Conservation (phyloP, 73 alveolate species). For the Paramecium bursaria region DNA sequence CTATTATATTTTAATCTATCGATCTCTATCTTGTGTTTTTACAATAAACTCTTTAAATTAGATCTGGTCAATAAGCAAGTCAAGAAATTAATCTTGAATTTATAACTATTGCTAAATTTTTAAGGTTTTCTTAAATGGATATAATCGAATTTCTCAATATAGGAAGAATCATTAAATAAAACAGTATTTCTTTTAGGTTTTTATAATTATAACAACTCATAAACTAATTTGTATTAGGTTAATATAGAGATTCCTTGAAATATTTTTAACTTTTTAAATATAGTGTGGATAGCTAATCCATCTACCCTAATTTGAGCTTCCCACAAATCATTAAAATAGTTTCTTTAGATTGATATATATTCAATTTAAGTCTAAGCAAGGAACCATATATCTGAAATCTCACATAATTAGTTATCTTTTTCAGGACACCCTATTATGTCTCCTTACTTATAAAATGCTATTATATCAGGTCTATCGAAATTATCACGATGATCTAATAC, state of each 20-base stretch:
- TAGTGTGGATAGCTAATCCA: too few species aligned
- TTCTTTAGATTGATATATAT: background rate
- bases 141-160: constrained; percentile 10
- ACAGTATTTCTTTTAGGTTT: constrained; percentile 13
- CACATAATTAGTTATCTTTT: constrained; percentile 8
- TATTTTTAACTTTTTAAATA: background rate
- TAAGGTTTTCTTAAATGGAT: constrained; percentile 41
- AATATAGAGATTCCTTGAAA: constrained; percentile 10
- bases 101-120: background rate
- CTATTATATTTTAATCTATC: constrained; percentile 42
- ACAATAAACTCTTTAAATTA: constrained; percentile 14
- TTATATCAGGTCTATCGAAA: constrained; percentile 10
- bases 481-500: constrained; percentile 23
- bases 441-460: background rate
- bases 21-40: background rate
- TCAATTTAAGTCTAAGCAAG: constrained; percentile 7
- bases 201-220: constrained; percentile 23
- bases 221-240: constrained; percentile 44
- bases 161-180: constrained; percentile 49
- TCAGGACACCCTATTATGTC: constrained; percentile 19
- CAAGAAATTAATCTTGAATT: too few species aligned
- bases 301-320: too few species aligned
- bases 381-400: constrained; percentile 30
- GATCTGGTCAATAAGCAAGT: too few species aligned
- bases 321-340: constrained; percentile 7